phyloP scores from a whole-genome alignment of 2,329 filamentous ascomycete species.

The Mollisia scopiformis region DNA sequence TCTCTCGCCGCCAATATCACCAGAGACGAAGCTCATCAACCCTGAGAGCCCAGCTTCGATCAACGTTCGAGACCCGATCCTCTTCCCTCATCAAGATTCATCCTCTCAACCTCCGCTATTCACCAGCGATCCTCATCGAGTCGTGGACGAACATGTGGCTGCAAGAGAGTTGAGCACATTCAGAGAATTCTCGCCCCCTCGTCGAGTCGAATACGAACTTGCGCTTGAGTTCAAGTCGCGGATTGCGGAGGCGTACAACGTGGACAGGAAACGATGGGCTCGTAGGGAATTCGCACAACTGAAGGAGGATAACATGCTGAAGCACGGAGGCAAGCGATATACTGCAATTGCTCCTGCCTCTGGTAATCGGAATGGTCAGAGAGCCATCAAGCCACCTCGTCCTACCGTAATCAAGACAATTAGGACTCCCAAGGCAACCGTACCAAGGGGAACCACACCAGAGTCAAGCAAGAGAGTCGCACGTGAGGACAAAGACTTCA shows the following conservation, averaged over 20 bases:
- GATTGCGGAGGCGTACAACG: constrained; percentile 43
- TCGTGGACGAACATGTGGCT: constrained; percentile 49
- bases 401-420: constrained; percentile 8
- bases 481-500: constrained; percentile 82
- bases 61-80: constrained; percentile 54
- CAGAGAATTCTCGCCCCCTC: constrained; percentile 48
- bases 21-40: constrained; percentile 40
- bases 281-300: constrained; percentile 33
- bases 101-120: constrained; percentile 56
- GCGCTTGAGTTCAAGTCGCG: constrained; percentile 55
- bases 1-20: constrained; percentile 63
- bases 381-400: neutral
- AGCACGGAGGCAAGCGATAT: constrained; percentile 26
- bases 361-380: neutral
- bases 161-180: constrained; percentile 40
- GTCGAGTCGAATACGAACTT: constrained; percentile 56
- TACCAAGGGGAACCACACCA: constrained; percentile 30
- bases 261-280: constrained; percentile 31
- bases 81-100: constrained; percentile 51
- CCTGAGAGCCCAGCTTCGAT: constrained; percentile 35
- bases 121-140: constrained; percentile 45
- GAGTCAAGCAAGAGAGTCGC: constrained; percentile 56
- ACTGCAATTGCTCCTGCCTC: constrained; percentile 33
- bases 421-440: constrained; percentile 15
- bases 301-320: constrained; percentile 28